Conservation (phyloP, 257 asterid genomes). For the Solanum rostratum region DNA sequence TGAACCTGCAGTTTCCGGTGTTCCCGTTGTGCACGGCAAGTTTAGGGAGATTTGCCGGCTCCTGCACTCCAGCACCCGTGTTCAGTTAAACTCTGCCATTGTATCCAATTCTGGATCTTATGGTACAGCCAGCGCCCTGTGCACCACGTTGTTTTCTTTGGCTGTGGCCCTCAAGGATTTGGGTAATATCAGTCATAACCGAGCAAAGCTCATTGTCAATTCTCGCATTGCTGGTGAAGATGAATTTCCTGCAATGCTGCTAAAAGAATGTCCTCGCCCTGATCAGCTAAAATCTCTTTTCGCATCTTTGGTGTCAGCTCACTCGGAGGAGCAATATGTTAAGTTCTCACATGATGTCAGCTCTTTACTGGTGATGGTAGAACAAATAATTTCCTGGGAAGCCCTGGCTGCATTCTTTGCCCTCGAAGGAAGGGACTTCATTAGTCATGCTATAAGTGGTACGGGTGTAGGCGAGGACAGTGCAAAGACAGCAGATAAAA, state of each 20-base stretch:
- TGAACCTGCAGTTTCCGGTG: conserved; percentile 33
- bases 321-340: conserved; percentile 27
- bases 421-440: conserved; percentile 46
- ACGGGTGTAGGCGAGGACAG: conserved; percentile 5
- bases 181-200: conserved; percentile 42
- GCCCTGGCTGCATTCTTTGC: conserved; percentile 51
- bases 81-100: conserved; percentile 61
- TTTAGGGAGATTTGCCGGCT: conserved; percentile 47
- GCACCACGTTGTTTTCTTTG: conserved; percentile 38
- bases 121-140: conserved; percentile 36
- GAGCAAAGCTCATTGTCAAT: conserved; percentile 28
- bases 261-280: conserved; percentile 9
- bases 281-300: conserved; percentile 21
- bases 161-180: conserved; percentile 38
- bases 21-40: conserved; percentile 57
- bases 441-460: conserved; percentile 1
- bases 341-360: conserved; percentile 30
- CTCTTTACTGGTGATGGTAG: conserved; percentile 36
- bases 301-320: conserved; percentile 23
- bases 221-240: conserved; percentile 15
- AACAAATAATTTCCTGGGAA: conserved; percentile 67
- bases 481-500: conserved; percentile 18
- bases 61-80: conserved; percentile 56
- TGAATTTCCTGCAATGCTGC: conserved; percentile 18
- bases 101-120: neutral